Evolutionary conservation across 352 stramenopile species (phyloP).

Genomic region (Pythium vanterpoolii): DNA sequence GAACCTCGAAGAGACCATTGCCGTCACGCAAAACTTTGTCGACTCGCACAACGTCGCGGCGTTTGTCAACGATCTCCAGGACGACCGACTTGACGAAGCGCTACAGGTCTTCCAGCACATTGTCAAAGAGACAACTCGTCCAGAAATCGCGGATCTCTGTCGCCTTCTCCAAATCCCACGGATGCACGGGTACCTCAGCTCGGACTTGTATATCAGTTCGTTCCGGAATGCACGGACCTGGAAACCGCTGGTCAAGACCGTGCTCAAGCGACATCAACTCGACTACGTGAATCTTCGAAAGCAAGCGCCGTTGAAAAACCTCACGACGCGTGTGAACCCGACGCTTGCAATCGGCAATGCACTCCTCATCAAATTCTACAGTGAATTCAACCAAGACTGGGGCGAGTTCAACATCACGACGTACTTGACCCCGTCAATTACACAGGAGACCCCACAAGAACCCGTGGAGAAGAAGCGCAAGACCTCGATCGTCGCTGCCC

Average conservation of each 20-base stretch:
- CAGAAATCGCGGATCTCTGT: conserved; percentile 67
- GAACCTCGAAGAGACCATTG: conserved; percentile 93
- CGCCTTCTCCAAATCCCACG: conserved; percentile 56
- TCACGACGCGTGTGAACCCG: conserved; percentile 78
- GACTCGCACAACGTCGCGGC: conserved; percentile 76
- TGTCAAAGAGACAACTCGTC: conserved; percentile 32
- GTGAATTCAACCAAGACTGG: conserved; percentile 81
- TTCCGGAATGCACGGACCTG: conserved; percentile 62
- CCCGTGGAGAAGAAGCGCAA: conserved; percentile 41
- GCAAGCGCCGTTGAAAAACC: conserved; percentile 44
- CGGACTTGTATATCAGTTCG: conserved; percentile 57
- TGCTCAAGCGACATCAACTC: conserved; percentile 52
- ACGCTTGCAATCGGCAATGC: conserved; percentile 63
- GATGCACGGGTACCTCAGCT: conserved; percentile 51
- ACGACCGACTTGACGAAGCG: conserved; percentile 57
- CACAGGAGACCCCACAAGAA: conserved; percentile 18
- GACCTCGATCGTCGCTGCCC: conserved; percentile 32
- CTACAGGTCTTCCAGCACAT: conserved; percentile 52
- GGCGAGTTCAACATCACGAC: conserved; percentile 71
- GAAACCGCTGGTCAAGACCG: conserved; percentile 48
- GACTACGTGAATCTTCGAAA: conserved; percentile 10
- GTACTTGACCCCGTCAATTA: conserved; percentile 59
- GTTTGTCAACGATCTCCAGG: conserved; percentile 71
- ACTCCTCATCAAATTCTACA: conserved; percentile 81
- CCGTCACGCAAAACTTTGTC: conserved; percentile 96